These are phyloP conservation scores for Tetraselmis striata DNA, from an alignment of 139 green algal genomes.

Conservation along the genomic window DNA sequence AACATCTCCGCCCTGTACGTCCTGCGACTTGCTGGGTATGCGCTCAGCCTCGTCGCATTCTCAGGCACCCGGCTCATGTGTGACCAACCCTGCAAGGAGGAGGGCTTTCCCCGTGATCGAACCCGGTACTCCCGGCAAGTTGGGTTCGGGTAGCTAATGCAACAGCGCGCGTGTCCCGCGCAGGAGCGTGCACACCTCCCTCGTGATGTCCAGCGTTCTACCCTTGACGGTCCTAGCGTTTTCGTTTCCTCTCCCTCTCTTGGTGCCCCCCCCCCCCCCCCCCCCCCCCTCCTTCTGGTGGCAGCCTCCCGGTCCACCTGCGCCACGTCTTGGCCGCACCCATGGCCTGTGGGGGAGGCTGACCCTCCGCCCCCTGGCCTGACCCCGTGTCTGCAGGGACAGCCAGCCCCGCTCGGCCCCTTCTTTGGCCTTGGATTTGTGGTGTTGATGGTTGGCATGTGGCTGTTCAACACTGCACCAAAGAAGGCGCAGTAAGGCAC, in stretches of 20 bases:
- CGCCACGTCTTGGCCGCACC: too few species aligned
- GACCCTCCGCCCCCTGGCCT: too few species aligned
- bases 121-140: too few species aligned
- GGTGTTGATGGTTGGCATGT: not conserved
- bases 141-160: too few species aligned
- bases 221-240: constrained; percentile 1
- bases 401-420: not conserved
- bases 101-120: too few species aligned
- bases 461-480: not conserved
- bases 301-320: too few species aligned
- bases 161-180: too few species aligned
- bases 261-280: not conserved
- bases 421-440: constrained; percentile 7
- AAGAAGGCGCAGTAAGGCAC: too few species aligned
- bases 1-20: constrained; percentile 8
- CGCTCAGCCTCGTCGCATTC: not conserved
- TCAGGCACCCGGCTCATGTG: too few species aligned
- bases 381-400: not conserved
- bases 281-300: not conserved
- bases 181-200: not conserved
- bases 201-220: not conserved
- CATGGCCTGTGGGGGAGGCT: too few species aligned
- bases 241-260: not conserved
- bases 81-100: too few species aligned
- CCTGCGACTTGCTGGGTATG: not conserved